phyloP scores from a whole-genome alignment of 192 early-diverging fungal genomes.

The Linnemannia schmuckeri region DNA sequence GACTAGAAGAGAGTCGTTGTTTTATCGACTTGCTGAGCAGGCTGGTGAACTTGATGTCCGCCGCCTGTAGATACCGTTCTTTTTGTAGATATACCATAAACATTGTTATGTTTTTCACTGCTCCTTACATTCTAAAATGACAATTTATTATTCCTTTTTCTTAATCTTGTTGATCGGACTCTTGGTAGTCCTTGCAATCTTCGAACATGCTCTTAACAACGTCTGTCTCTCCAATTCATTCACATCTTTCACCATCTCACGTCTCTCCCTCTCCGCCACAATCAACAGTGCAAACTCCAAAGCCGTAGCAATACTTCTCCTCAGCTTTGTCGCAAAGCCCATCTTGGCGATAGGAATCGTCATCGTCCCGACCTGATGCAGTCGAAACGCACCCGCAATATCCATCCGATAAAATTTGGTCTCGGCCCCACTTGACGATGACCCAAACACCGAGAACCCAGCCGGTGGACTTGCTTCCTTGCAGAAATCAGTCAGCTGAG shows the following conservation, averaged over 20 bases:
- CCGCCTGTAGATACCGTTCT: neutral
- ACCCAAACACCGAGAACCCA: conserved; percentile 9
- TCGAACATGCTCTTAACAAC: too few species aligned
- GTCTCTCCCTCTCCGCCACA: neutral
- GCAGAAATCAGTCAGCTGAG: neutral
- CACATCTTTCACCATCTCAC: neutral
- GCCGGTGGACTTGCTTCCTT: neutral
- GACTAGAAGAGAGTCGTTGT: conserved; percentile 13
- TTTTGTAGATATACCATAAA: neutral
- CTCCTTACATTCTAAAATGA: too few species aligned
- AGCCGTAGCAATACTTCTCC: neutral
- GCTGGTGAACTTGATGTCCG: conserved; percentile 17
- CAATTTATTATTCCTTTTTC: neutral
- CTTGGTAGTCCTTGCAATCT: too few species aligned
- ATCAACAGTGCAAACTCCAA: neutral
- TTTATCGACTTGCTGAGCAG: conserved; percentile 37
- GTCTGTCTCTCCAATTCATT: neutral
- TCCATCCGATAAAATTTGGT: conserved; percentile 20
- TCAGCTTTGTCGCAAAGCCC: neutral
- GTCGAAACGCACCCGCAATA: neutral
- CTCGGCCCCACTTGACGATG: neutral
- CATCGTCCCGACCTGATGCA: too few species aligned
- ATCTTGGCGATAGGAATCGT: too few species aligned
- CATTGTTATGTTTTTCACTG: too few species aligned
- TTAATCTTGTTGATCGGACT: too few species aligned